phyloP scores from a whole-genome alignment of 495 filamentous ascomycete species.

The Annulohypoxylon bovei region DNA sequence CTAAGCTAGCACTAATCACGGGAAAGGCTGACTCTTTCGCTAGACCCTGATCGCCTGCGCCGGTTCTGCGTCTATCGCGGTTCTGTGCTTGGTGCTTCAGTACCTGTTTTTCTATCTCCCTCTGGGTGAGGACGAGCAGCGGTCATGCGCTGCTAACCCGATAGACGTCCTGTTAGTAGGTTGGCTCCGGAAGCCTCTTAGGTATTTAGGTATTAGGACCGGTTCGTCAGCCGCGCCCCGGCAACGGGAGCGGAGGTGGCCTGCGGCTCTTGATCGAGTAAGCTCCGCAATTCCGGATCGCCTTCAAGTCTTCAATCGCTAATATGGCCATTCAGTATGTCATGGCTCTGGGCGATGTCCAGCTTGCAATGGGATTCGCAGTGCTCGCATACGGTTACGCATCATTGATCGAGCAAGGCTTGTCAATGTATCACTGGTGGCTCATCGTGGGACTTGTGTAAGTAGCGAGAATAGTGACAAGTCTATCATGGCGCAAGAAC shows the following conservation, averaged over 20 bases:
- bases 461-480: constrained; percentile 16
- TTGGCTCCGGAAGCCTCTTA: constrained; percentile 37
- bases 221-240: constrained; percentile 5
- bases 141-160: constrained; percentile 27
- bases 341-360: constrained; percentile 35
- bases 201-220: constrained; percentile 29
- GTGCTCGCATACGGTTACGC: constrained; percentile 33
- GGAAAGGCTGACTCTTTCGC: constrained; percentile 15
- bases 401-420: constrained; percentile 26
- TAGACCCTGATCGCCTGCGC: constrained; percentile 41
- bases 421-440: constrained; percentile 43
- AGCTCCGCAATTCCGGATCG: neutral
- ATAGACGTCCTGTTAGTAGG: constrained; percentile 34
- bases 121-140: constrained; percentile 20
- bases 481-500: neutral
- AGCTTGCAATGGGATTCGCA: constrained; percentile 38
- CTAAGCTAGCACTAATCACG: neutral
- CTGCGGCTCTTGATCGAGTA: constrained; percentile 37
- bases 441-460: constrained; percentile 40
- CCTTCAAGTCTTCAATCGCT: constrained; percentile 5
- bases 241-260: constrained; percentile 23
- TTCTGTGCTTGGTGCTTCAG: constrained; percentile 34
- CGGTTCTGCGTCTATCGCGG: constrained; percentile 39
- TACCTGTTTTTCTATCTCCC: constrained; percentile 39
- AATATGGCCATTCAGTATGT: constrained; percentile 31